A percentile compares a stretch with the other conserved stretches of the same genome.
Conservation (phyloP, 2,329 filamentous ascomycete species). For the Bipolaris victoriae region DNA sequence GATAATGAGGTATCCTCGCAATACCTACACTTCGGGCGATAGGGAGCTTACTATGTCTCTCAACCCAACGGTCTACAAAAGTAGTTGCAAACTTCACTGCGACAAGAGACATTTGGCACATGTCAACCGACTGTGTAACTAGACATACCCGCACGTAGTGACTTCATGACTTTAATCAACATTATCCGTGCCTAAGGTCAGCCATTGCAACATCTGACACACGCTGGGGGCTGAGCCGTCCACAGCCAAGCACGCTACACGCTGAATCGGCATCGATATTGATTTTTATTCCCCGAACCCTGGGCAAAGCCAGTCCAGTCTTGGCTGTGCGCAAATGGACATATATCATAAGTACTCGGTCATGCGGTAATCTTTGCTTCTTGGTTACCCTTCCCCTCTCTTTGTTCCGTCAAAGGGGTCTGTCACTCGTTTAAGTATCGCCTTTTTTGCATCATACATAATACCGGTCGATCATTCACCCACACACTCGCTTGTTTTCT, state of each 20-base stretch:
- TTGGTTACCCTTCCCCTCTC: slow-evolving; percentile 17
- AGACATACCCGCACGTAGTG: not conserved
- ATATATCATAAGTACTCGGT: slow-evolving; percentile 9
- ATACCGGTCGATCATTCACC: slow-evolving; percentile 11
- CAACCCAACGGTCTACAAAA: not conserved
- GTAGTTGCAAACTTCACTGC: not conserved
- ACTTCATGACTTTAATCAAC: not conserved
- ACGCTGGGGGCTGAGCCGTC: slow-evolving; percentile 13
- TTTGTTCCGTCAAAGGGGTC: slow-evolving; percentile 15
- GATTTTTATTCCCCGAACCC: slow-evolving; percentile 6
- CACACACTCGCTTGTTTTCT: slow-evolving; percentile 13
- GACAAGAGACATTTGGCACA: not conserved
- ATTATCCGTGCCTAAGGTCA: slow-evolving; percentile 1
- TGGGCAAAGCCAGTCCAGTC: slow-evolving; percentile 7
- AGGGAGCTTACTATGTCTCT: no score
- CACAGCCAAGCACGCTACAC: slow-evolving; percentile 19
- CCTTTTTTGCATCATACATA: slow-evolving; percentile 8
- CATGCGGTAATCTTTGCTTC: slow-evolving; percentile 1
- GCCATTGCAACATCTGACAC: slow-evolving; percentile 12
- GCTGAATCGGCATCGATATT: slow-evolving; percentile 4
- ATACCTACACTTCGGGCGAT: not conserved
- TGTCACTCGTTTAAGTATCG: slow-evolving; percentile 24
- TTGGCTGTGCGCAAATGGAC: slow-evolving; percentile 5
- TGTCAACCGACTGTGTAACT: not conserved
- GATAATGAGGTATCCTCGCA: not conserved